Evolutionary conservation across 192 early-diverging fungal genomes (phyloP), one percentile per base, ranked within the genome.

Genomic region (Backusella tarrabulga): DNA sequence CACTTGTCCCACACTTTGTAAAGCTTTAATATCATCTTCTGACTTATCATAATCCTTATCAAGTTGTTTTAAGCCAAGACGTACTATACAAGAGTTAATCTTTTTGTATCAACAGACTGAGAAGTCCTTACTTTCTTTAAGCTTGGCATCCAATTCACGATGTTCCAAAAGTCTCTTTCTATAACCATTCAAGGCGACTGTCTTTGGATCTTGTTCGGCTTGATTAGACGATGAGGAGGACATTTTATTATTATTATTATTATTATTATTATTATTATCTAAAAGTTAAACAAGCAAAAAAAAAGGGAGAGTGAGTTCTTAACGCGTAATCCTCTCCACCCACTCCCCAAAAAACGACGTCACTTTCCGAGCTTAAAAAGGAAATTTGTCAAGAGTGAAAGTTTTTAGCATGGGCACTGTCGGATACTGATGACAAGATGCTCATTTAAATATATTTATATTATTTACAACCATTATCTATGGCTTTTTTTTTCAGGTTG

Each of bases 1-100:
- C 71, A 99, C 97, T 83, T 99, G 98, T 4, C 98, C 98, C 17
- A 98, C 96, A 84, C 94, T 97, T 85, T 99, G 98, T 41, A 99
- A 84, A 0, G 98, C 97, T 82, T 98, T 98, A 76, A 99, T 90
- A 85, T 99, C 97, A 75, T 98, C 94, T 85, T 99, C 98, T n/a
- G 95, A 93, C 79, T 99, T 99, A 74, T 97, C 91, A 81, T 90
- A 99, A 68, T 97, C 93, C 67, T 93, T 91, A 79, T 99, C 97
- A 46, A 99, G 87, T 19, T 90, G 80, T 72, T 91, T 91, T 42
- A 99, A 87, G 54, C 93, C 95, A 70, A 92, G 81, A 36, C 98
- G 95, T 75, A 96, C 95, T 60, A 29, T 42, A 63, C 29, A 63
- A 26, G 23, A 44, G 42, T 42, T 41, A 41, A 67, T 21, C 6